Evolutionary conservation across 2,329 filamentous ascomycete species (phyloP).

Genomic region (Neoscytalidium dimidiatum): DNA sequence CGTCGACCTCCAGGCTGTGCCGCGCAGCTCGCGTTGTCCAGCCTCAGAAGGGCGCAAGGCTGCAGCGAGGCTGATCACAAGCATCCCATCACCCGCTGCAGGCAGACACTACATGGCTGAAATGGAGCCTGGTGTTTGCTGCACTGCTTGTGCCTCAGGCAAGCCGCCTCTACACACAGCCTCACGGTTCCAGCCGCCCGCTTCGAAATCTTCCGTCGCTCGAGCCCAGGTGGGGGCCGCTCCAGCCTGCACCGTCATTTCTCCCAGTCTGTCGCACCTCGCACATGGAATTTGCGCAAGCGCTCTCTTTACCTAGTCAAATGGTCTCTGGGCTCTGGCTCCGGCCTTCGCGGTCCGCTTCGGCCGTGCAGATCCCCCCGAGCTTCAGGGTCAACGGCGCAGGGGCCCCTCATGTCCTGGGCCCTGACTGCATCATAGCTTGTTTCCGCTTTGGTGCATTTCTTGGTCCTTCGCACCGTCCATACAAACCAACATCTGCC

Average conservation of each 20-base stretch:
- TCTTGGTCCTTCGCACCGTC: background rate
- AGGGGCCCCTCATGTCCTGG: background rate
- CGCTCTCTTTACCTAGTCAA: background rate
- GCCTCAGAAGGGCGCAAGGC: background rate
- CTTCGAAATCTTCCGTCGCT: background rate
- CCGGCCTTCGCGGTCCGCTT: background rate
- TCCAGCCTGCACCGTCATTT: background rate
- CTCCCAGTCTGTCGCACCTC: background rate
- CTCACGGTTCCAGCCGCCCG: background rate
- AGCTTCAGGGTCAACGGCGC: background rate
- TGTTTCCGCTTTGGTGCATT: background rate
- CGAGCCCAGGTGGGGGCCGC: too few relatives aligned
- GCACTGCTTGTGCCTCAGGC: background rate
- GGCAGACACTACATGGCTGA: background rate
- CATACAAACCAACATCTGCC: background rate
- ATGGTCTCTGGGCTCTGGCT: background rate
- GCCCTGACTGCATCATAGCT: background rate
- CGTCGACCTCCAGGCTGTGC: background rate
- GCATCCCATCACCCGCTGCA: background rate
- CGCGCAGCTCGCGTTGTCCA: background rate
- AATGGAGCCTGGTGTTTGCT: background rate
- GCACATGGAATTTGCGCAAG: background rate
- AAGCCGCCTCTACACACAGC: background rate
- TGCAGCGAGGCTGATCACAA: background rate
- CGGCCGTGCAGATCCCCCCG: background rate